A percentile compares a stretch with the other conserved stretches of the same genome.
Conservation (phyloP, 768 basidiomycete species). For the Boletus rufocinnamomeus region DNA sequence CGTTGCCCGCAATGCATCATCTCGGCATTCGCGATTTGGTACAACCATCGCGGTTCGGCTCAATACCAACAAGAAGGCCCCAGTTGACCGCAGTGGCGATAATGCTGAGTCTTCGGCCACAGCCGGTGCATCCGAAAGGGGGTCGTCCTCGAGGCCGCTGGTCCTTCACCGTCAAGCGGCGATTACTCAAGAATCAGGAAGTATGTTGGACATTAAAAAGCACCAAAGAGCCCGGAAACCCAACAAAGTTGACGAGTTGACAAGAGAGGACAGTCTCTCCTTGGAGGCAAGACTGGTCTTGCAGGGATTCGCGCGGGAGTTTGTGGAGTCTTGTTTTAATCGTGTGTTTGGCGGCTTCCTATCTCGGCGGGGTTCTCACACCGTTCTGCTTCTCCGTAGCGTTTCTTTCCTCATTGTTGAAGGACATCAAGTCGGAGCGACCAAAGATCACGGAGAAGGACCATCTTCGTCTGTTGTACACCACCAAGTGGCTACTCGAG, state of each 20-base stretch:
- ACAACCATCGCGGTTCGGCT: constrained; percentile 87
- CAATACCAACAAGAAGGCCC: constrained; percentile 53
- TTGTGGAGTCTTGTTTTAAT: constrained; percentile 86
- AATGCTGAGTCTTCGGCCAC: constrained; percentile 26
- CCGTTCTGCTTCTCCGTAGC: constrained; percentile 45
- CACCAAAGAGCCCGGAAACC: constrained; percentile 60
- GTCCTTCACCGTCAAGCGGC: constrained; percentile 88
- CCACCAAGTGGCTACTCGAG: constrained; percentile 90
- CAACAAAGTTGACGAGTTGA: constrained; percentile 65
- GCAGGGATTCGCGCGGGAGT: constrained; percentile 68
- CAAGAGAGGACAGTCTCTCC: constrained; percentile 65
- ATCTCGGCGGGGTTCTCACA: constrained; percentile 21
- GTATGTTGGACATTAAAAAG: constrained; percentile 71
- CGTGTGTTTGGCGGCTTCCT: constrained; percentile 50
- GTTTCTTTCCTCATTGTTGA: constrained; percentile 83
- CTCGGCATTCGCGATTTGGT: constrained; percentile 94
- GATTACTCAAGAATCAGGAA: constrained; percentile 64
- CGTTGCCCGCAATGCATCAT: constrained; percentile 55
- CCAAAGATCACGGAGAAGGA: constrained; percentile 95
- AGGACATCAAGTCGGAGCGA: constrained; percentile 91
- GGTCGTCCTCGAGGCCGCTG: constrained; percentile 49
- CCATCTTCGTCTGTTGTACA: constrained; percentile 82
- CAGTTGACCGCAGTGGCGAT: constrained; percentile 22
- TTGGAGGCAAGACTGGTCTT: constrained; percentile 64
- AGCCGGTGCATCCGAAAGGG: constrained; percentile 22